Evolutionary conservation across 257 asterid species (phyloP), one percentile per base, ranked within the genome.

Genomic region (Solanum gandarillasii): DNA sequence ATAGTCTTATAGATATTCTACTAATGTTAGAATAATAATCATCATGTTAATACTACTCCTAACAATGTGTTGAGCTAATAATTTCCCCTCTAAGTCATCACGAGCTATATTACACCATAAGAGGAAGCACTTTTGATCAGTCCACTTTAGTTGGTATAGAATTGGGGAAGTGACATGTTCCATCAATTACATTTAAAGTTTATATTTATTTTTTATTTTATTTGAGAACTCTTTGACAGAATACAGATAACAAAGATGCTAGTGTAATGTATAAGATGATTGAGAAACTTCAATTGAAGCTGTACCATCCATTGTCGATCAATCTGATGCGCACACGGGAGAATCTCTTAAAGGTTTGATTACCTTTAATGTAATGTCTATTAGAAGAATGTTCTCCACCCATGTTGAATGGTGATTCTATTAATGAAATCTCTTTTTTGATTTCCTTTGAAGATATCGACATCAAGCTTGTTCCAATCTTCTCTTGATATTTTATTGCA

Each of bases 301-400:
- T 94, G 20, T 91, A 87, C 89, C 96, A 95, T 90, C 95, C 95
- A 84, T 91, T 88, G 89, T 95, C 99, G 8, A 87, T 97, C 92
- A 90, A 87, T 93, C 93, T 95, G 76, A 93, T 95, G 96, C 91
- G 95, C 86, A 97, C 94, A 5, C 79, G 96, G 75, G 99, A 97
- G 93, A 92, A 91, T 90, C 95, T 96, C 89, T 89, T 97, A 38
- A 97, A 95, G 99, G 99, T 93, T 90, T 86, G 88, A 41, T 74
- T 34, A 70, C 35, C 34, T 41, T 25, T 43, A 79, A 46, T 41
- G 14, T 12, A 35, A 60, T 72, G 11, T 52, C 23, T 76, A 41
- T 31, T 5, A 41, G 32, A 74, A 23, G 27, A 72, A 25, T 86
- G 27, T 67, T 76, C 6, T 84, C 48, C 48, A 35, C 1, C 20